Conservation (phyloP, 2,329 filamentous ascomycete genomes). For the Apiospora saccharicola region DNA sequence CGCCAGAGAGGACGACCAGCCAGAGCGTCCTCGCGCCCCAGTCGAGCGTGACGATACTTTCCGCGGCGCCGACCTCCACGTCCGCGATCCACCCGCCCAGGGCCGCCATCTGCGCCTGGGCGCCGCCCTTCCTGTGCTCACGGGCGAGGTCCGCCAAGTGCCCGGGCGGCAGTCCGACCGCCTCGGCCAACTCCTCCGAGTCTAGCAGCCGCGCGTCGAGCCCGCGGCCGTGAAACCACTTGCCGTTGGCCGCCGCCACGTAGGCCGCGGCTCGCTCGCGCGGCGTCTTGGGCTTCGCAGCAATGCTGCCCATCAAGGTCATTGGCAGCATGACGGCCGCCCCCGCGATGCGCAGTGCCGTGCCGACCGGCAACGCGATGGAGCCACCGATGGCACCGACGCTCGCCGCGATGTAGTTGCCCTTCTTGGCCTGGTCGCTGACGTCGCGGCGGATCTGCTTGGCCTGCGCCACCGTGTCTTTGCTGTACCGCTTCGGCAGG, state of each 20-base stretch:
- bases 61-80: conserved; percentile 37
- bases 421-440: conserved; percentile 45
- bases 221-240: conserved; percentile 51
- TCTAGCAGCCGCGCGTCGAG: conserved; percentile 48
- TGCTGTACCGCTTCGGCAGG: conserved; percentile 46
- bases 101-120: conserved; percentile 31
- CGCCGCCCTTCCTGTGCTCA: conserved; percentile 27
- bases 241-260: conserved; percentile 48
- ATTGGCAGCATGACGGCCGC: conserved; percentile 46
- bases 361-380: conserved; percentile 48
- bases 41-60: conserved; percentile 23
- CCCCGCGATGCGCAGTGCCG: conserved; percentile 46
- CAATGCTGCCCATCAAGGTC: conserved; percentile 42
- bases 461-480: conserved; percentile 45
- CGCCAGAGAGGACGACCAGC: conserved; percentile 41
- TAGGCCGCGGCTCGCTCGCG: conserved; percentile 52
- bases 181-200: conserved; percentile 34
- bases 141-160: conserved; percentile 51
- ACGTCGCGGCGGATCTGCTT: conserved; percentile 48
- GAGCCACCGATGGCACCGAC: conserved; percentile 45
- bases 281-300: conserved; percentile 49
- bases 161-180: conserved; percentile 37
- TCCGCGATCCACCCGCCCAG: conserved; percentile 37
- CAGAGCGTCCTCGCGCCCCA: conserved; percentile 42
- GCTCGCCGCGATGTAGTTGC: conserved; percentile 50